Conservation (phyloP, 139 green algal genomes). For the Volvox reticuliferus region DNA sequence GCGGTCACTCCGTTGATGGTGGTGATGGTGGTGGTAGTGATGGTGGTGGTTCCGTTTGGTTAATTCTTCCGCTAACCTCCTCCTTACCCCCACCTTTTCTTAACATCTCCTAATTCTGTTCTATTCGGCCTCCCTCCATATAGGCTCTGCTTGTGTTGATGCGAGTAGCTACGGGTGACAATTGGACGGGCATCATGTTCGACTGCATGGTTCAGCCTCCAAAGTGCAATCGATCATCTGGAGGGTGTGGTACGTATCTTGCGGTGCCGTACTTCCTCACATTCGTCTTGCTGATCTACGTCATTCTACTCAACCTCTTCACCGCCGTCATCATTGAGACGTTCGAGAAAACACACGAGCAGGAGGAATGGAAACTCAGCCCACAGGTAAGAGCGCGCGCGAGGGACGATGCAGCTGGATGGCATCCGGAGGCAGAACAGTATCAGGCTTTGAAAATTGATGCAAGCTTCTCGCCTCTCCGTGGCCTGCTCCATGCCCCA, state of each 20-base stretch:
- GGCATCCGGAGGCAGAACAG: no score
- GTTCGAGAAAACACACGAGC: conserved; percentile 75
- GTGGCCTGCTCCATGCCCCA: no score
- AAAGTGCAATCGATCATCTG: conserved; percentile 56
- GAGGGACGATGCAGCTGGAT: background rate
- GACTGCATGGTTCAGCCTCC: conserved; percentile 65
- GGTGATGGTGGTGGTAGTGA: no score
- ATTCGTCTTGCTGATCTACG: conserved; percentile 76
- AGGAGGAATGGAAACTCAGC: conserved; percentile 72
- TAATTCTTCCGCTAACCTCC: no score
- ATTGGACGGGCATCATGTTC: conserved; percentile 79
- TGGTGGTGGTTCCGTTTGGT: no score
- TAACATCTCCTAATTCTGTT: no score
- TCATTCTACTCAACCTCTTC: conserved; percentile 87
- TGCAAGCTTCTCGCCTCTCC: no score
- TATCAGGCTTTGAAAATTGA: no score
- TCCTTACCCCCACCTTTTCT: no score
- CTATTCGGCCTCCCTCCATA: background rate
- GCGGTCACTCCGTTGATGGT: no score
- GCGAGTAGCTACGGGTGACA: conserved; percentile 79
- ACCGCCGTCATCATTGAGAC: conserved; percentile 85
- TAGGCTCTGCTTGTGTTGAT: conserved; percentile 61
- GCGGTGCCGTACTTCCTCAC: conserved; percentile 78
- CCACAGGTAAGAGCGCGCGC: conserved; percentile 29
- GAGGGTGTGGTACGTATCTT: conserved; percentile 63